Percentiles rank a stretch among this genome's conserved stretches.
These are phyloP conservation scores for Endoconidiophora laricicola DNA, from an alignment of 2,329 filamentous ascomycete genomes.

Conservation along the genomic window DNA sequence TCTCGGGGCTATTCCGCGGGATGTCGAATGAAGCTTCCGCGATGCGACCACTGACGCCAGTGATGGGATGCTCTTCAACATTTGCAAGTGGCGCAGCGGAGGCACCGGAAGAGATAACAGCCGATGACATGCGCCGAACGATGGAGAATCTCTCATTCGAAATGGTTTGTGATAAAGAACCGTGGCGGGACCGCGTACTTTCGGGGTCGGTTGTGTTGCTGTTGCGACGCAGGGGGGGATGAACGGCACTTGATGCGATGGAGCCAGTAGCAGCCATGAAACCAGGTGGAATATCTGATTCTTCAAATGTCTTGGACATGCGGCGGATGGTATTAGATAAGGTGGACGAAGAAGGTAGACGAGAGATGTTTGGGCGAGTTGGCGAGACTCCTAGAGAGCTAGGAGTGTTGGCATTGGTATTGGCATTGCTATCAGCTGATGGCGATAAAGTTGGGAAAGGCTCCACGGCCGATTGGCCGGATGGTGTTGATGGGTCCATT, in stretches of 20 bases:
- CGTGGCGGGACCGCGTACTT: neutral
- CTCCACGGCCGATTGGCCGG: too few relatives aligned
- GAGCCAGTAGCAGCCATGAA: conserved; percentile 31
- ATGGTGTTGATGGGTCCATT: neutral
- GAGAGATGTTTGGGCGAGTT: neutral
- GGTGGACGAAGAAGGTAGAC: neutral
- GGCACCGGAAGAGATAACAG: neutral
- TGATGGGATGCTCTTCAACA: conserved; percentile 7
- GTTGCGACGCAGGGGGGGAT: conserved; percentile 5
- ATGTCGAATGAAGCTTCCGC: neutral
- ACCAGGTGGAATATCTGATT: conserved; percentile 29
- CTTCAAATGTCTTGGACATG: conserved; percentile 24
- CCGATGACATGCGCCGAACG: conserved; percentile 5
- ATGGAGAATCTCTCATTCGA: neutral
- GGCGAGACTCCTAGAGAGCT: too few relatives aligned
- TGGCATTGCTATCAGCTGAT: too few relatives aligned
- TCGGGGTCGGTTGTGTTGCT: conserved; percentile 13
- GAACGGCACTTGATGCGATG: conserved; percentile 26
- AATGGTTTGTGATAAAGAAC: conserved; percentile 3
- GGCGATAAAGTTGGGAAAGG: too few relatives aligned
- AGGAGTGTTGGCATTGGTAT: too few relatives aligned
- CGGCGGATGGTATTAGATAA: conserved; percentile 17
- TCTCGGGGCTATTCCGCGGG: neutral
- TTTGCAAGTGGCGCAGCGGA: conserved; percentile 1
- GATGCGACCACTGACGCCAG: neutral